These are phyloP conservation scores for Aegilops umbellulata DNA, from an alignment of 176 grass and related monocot species.

Conservation along the genomic window DNA sequence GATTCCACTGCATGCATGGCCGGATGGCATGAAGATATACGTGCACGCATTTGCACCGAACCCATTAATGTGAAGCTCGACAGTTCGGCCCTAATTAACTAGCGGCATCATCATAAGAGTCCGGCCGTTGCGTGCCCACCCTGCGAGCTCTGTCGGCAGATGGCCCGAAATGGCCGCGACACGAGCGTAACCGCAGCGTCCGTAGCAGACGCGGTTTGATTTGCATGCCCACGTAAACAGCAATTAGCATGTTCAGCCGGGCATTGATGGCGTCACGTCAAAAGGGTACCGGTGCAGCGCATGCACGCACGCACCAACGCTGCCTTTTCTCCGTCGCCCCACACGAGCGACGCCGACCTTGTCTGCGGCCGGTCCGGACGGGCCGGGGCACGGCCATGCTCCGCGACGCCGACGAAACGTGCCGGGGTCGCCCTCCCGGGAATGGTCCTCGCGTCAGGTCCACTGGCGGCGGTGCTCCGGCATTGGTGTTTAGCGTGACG, in stretches of 20 bases:
- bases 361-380: conserved; percentile 28
- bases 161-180: conserved; percentile 22
- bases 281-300: neutral
- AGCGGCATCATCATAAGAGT: neutral
- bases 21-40: neutral
- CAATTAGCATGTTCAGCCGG: neutral
- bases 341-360: conserved; percentile 28
- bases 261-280: neutral
- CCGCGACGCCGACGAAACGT: conserved; percentile 37
- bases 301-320: neutral
- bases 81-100: neutral
- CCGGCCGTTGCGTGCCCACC: neutral
- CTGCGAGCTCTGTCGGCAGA: conserved; percentile 22
- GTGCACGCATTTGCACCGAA: neutral
- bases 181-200: conserved; percentile 30
- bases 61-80: conserved; percentile 2
- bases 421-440: conserved; percentile 18
- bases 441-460: conserved; percentile 49
- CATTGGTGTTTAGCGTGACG: neutral
- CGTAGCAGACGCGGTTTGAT: neutral
- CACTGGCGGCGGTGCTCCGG: neutral
- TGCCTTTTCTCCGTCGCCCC: neutral
- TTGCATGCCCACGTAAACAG: neutral
- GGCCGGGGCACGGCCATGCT: conserved; percentile 32
- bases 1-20: neutral